Base-by-base conservation (phyloP, 345 rosid genomes). In the Theobroma cacao region DNA sequence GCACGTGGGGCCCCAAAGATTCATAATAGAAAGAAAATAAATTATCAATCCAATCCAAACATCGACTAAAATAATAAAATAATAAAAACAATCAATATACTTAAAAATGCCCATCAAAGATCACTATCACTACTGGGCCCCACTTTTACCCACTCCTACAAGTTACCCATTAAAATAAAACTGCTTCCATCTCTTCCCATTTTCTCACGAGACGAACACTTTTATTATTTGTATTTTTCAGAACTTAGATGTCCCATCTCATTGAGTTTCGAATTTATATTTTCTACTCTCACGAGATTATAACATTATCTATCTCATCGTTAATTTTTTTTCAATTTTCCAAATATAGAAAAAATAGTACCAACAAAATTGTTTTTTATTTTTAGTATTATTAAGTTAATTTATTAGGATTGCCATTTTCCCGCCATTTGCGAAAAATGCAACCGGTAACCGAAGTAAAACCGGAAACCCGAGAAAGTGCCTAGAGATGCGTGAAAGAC, bases 401-500 rank as follows among this genome's bases (percentile, higher is more conserved):
- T 66, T 66, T 14, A 24, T 26, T 66, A n/a, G 69, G 20, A 36
- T 52, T 38, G 70, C 34, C n/a, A 65, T 38, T 22, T n/a, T 28
- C 65, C 72, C 65, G 47, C 75, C 62, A 56, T 33, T 65, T 45
- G 24, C 45, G 10, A 31, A 41, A 22, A 73, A 38, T 5, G 65
- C 33, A 34, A 77, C 81, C 64, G 84, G 78, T 77, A 71, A 85
- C 79, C 79, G 77, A 63, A 18, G 40, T 10, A 18, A 68, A 70
- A 65, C 74, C 22, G 66, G 26, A 38, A 24, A 72, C 40, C 58
- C 53, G 2, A 30, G n/a, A 70, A 53, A 66, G 40, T 36, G 60
- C 70, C 81, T 48, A 62, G 73, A 73, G 41, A 79, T 28, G 61
- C 72, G 78, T 81, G 47, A 15, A 45, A 55, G 66, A 74, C 40